These are phyloP conservation scores for Talaromyces atroroseus DNA, from an alignment of 2,329 filamentous ascomycete species.

Conservation along the genomic window DNA sequence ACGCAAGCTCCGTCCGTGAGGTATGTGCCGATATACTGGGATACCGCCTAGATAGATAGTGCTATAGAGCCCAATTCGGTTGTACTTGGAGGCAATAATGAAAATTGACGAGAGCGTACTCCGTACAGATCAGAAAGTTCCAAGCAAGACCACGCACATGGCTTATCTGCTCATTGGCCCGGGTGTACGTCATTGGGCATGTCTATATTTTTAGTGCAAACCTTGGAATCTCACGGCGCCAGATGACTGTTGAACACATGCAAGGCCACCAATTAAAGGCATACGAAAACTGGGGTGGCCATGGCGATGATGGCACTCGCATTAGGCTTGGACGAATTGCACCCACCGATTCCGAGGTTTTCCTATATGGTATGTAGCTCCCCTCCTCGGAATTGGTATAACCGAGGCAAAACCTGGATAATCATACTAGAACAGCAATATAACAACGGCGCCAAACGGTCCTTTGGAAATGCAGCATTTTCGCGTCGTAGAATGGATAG, in stretches of 20 bases:
- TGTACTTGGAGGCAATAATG: too few relatives aligned
- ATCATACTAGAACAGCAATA: too few relatives aligned
- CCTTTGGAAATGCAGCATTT: neutral
- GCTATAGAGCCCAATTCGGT: too few relatives aligned
- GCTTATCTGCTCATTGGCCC: neutral
- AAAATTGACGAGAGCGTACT: too few relatives aligned
- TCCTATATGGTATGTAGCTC: neutral
- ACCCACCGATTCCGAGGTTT: neutral
- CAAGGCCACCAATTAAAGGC: neutral
- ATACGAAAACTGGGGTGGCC: neutral
- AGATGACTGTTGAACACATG: neutral
- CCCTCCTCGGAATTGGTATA: neutral
- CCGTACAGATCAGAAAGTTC: neutral
- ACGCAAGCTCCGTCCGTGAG: too few relatives aligned
- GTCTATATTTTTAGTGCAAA: neutral
- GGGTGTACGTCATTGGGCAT: neutral
- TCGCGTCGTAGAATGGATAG: neutral
- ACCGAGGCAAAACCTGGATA: neutral
- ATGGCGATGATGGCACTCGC: neutral
- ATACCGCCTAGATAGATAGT: too few relatives aligned
- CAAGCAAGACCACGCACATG: neutral
- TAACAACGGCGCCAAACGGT: neutral
- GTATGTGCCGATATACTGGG: too few relatives aligned
- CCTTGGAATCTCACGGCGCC: neutral
- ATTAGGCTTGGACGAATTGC: neutral